Base-by-base conservation (phyloP, 352 stramenopile species). In the Globisporangium abappressorium region DNA sequence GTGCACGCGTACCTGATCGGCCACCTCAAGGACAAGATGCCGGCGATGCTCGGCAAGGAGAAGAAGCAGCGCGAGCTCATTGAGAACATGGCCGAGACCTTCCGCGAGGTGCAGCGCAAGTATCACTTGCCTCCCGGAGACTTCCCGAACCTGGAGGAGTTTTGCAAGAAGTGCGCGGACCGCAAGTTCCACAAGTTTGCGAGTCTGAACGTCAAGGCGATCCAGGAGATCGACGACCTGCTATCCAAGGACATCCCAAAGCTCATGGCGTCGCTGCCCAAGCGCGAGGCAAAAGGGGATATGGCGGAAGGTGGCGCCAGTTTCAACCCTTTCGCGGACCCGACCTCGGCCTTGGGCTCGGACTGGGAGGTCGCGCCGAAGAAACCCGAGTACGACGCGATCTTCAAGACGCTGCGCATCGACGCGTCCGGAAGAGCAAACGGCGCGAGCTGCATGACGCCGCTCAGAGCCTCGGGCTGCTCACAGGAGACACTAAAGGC, bases 1-100 rank as follows among this genome's bases (percentile, higher is more conserved):
- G 94, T 99, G 36, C 98, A 99, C 69, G 95, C 96, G 6, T 99
- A 98, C 73, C 92, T 99, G 63, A 96, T 99, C 67, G 93, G 98
- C 66, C 97, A 99, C 72, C 75, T 99, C 46, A 82, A 90, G 34
- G 83, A 94, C 67, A 92, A 99, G 78, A 99, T 99, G 97, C 98
- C 98, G 6, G 78, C 90, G 47, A 87, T 99, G 61, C 95, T 99
- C 70, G 95, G 97, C 30, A 98, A 99, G 73, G 95, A 98, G 47
- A 98, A 98, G 79, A 98, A 98, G 70, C 96, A 99, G 76, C 75
- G 94, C 53, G 93, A 99, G 65, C 76, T 99, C 20, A 95, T 99
- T 58, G 81, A 93, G 28, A 94, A 98, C 69, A 91, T 99, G 77
- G 87, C 81, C 22, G 93, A 97, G 63, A 91, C 98, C 34, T 99